Conservation (phyloP, 768 basidiomycete species). For the Cubamyces sp. region DNA sequence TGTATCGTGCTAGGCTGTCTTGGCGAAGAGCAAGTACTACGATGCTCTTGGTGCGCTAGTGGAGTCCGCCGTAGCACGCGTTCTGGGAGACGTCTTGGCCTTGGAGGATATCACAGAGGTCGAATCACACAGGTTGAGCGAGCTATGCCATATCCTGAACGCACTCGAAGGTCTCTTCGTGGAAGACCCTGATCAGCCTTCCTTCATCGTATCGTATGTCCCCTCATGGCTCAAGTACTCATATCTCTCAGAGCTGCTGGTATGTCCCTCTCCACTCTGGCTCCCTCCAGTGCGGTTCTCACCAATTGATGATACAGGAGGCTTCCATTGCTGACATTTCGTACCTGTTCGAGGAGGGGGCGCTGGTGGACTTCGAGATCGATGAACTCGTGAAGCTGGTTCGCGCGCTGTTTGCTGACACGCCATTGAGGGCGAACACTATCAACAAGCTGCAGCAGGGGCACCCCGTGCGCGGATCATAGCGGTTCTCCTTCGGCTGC, state of each 20-base stretch:
- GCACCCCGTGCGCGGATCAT: conserved; percentile 45
- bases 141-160: conserved; percentile 78
- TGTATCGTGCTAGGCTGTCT: conserved; percentile 51
- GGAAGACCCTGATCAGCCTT: conserved; percentile 65
- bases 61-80: conserved; percentile 65
- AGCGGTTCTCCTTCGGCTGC: neutral
- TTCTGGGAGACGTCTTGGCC: conserved; percentile 74
- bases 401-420: conserved; percentile 87
- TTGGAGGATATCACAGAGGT: conserved; percentile 86
- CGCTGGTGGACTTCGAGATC: conserved; percentile 86
- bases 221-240: conserved; percentile 95
- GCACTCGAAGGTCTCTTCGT: conserved; percentile 82
- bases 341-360: conserved; percentile 90
- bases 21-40: conserved; percentile 76
- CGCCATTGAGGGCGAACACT: conserved; percentile 75
- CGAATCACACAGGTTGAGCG: conserved; percentile 82
- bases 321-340: conserved; percentile 91
- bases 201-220: conserved; percentile 83
- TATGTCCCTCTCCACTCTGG: conserved; percentile 43
- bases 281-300: neutral
- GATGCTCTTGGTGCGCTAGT: conserved; percentile 70
- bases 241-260: conserved; percentile 90
- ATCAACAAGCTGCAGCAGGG: conserved; percentile 74
- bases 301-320: conserved; percentile 53
- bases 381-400: conserved; percentile 84